These are phyloP conservation scores for Thelonectria olida DNA, from an alignment of 2,329 filamentous ascomycete genomes.

Conservation along the genomic window DNA sequence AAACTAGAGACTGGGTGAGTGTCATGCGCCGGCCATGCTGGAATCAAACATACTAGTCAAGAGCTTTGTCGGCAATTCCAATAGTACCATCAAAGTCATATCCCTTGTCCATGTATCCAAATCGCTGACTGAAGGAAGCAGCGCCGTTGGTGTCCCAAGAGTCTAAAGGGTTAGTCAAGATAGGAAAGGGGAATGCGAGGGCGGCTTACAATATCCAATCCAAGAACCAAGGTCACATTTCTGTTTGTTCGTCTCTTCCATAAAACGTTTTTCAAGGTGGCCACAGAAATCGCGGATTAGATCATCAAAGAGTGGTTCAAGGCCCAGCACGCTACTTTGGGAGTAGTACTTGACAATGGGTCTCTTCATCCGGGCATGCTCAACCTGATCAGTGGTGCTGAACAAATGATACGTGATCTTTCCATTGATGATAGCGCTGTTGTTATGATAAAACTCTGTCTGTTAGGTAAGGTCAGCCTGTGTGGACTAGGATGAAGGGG, in stretches of 20 bases:
- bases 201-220: constrained; percentile 24
- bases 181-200: too few relatives aligned
- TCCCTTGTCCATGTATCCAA: constrained; percentile 52
- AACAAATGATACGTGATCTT: constrained; percentile 39
- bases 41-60: constrained; percentile 23
- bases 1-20: constrained; percentile 42
- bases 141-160: constrained; percentile 54
- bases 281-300: constrained; percentile 38
- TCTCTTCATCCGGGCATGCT: constrained; percentile 33
- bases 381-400: constrained; percentile 31
- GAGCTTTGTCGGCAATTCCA: constrained; percentile 37
- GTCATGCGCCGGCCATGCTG: background rate
- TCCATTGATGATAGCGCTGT: constrained; percentile 35
- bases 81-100: constrained; percentile 51
- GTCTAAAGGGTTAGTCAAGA: background rate
- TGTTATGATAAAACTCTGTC: constrained; percentile 36
- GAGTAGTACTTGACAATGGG: constrained; percentile 43
- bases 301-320: constrained; percentile 41
- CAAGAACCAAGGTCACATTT: constrained; percentile 26
- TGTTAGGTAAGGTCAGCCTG: background rate
- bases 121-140: constrained; percentile 51
- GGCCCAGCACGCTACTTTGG: constrained; percentile 23
- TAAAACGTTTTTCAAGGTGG: constrained; percentile 27
- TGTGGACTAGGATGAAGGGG: too few relatives aligned
- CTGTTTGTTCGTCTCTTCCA: constrained; percentile 2